Evolutionary conservation across 768 basidiomycete species (phyloP), one percentile per base, ranked within the genome.

Genomic region (Artomyces pyxidatus): DNA sequence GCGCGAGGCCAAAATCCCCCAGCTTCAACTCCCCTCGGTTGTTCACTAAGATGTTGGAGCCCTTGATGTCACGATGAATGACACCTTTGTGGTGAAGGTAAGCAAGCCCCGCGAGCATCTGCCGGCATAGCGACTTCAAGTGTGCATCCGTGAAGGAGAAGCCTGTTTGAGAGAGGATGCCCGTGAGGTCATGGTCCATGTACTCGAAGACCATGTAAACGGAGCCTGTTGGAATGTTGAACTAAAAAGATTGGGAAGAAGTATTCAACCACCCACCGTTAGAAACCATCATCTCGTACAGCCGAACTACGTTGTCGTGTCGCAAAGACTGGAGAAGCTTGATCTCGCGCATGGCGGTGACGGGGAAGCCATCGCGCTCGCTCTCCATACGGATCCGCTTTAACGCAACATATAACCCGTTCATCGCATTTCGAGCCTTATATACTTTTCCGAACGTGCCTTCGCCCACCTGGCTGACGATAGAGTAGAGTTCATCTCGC

Each of bases 141-240:
- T 99, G 87, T 19, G 88, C 90, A 19, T 82, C 77, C 0, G 80
- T 76, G 63, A 99, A 97, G 32, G 63, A 72, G 59, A 97, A 88
- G 60, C 91, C 85, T 1, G 80, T 87, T 68, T 97, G 94, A 2
- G 91, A 88, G 23, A 99, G 74, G 44, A 98, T 76, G 3, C 96
- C 96, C 2, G 94, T 97, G 47, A 99, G 72, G 63, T 99, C 96
- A 63, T 98, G 95, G 59, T 99, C 93, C 89, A 96, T 89, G 66
- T 99, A 99, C 65, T 98, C 94, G 60, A 98, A 92, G 32, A 99
- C 95, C 96, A 99, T 99, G 68, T 91, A 95, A 37, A 96, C 94
- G 42, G 87, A 84, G 50, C 92, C 95, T 97, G 59, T 3, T 30
- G 25, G 17, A 48, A 51, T 23, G 35, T 37, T 53, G 52, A 50